Conservation (phyloP, 1,284 basidiomycete genomes). For the Naganishia albida region DNA sequence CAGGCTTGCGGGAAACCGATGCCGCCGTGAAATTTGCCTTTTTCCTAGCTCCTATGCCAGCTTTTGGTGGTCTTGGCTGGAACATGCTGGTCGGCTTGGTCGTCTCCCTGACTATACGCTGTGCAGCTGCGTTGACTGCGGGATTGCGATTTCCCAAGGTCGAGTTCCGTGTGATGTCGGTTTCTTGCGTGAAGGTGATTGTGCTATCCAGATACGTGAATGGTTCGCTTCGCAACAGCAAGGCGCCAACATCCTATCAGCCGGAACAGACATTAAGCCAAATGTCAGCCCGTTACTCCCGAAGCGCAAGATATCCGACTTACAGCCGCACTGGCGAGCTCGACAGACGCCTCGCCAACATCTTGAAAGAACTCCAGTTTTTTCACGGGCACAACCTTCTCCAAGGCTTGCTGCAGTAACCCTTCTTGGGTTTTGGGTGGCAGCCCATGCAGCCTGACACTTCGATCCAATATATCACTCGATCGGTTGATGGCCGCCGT, state of each 20-base stretch:
- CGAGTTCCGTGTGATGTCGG: conserved; percentile 13
- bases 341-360: conserved; percentile 70
- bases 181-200: conserved; percentile 35
- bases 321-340: conserved; percentile 72
- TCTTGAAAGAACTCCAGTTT: conserved; percentile 73
- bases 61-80: conserved; percentile 29
- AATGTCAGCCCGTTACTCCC: not conserved
- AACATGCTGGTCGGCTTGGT: conserved; percentile 12
- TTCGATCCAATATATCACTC: conserved; percentile 51
- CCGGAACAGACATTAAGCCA: conserved; percentile 15
- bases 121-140: conserved; percentile 11
- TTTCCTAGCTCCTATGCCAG: conserved; percentile 27
- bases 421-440: conserved; percentile 76
- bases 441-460: conserved; percentile 71
- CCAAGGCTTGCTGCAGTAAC: conserved; percentile 79
- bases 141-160: conserved; percentile 17
- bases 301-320: conserved; percentile 43
- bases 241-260: conserved; percentile 71
- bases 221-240: conserved; percentile 68
- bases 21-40: conserved; percentile 21
- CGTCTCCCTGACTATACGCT: conserved; percentile 3
- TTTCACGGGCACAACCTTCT: conserved; percentile 71
- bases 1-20: not conserved
- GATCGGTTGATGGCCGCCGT: conserved; percentile 15
- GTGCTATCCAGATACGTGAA: conserved; percentile 63